phyloP scores from a whole-genome alignment of 176 grass and related monocot species.

The Oryza nivara region DNA sequence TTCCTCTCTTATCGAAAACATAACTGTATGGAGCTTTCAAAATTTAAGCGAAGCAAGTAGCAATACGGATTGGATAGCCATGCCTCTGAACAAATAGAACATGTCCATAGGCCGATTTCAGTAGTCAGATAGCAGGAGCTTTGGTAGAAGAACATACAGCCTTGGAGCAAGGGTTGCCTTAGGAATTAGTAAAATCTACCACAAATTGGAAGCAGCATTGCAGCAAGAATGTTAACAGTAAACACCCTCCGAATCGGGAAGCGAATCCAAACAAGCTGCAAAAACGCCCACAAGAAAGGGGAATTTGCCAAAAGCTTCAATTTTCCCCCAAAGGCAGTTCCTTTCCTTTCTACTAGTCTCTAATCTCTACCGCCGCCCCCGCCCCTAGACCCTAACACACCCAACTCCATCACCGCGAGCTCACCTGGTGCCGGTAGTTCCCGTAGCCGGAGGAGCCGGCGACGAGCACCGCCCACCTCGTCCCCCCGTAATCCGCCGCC shows the following conservation, averaged over 20 bases:
- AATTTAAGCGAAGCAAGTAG: neutral
- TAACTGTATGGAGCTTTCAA: neutral
- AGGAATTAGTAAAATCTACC: neutral
- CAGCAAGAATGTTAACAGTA: neutral
- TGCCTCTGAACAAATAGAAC: neutral
- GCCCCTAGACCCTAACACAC: neutral
- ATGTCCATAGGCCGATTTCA: neutral
- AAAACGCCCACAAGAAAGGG: neutral
- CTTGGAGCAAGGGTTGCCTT: neutral
- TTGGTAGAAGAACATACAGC: neutral
- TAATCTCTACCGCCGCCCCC: neutral
- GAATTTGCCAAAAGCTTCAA: neutral
- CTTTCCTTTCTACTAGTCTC: neutral
- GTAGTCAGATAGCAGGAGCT: neutral
- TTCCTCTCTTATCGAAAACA: neutral
- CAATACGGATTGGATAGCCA: neutral
- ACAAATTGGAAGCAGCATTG: neutral
- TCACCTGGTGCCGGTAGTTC: conserved; percentile 95
- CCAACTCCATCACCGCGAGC: neutral
- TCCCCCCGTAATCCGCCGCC: conserved; percentile 39
- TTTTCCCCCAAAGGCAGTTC: neutral
- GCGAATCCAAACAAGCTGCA: neutral
- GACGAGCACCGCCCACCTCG: conserved; percentile 87
- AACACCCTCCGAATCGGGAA: neutral
- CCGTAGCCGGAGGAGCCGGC: conserved; percentile 85